Base-by-base conservation (phyloP, 2,329 filamentous ascomycete genomes). In the Parafenestella ontariensis region DNA sequence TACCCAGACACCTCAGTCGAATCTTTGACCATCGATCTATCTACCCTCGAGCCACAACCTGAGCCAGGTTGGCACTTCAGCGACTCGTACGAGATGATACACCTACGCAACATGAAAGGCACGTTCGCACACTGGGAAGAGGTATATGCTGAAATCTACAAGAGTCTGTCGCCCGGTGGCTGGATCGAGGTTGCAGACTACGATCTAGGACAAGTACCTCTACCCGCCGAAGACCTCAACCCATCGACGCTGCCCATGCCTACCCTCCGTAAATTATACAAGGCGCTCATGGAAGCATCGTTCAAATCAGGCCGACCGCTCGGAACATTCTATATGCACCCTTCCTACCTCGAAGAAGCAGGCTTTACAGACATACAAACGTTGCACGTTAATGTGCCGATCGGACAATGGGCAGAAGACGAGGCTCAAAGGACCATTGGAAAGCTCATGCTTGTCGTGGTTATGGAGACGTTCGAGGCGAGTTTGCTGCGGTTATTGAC, bases 61-160 rank as follows among this genome's bases (percentile, higher is more conserved):
- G 62, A 66, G 41, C 66, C 67, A 1, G 72, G 73, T 20, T 83
- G 81, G 81, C 76, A 79, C 37, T 82, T 81, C 54, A 77, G 77
- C 49, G 72, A 79, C 5, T 73, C 76, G 1, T 83, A 81, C 65
- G 80, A 82, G 48, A 72, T 82, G 28, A 78, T 83, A 43, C 81
- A 83, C 56, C 61, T 82, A 8, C 78, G 81, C 45, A 76, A 76
- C 42, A 74, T 83, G 46, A 78, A 78, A 24, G 81, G 81, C 29
- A 76, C 76, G 3, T 82, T 83, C 53, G 63, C 73, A 5, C 74
- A 81, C 55, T 83, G 81, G 81, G 59, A 70, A 26, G 63, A 66
- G 5, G 74, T 82, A 20, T 83, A 82, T 59, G 63, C 69, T 17
- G 78, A 82, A 53, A 77, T 78, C 2, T 77, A 78, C 54, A 71